Conservation (phyloP, 2,329 filamentous ascomycete species). For the Pyricularia pennisetigena region DNA sequence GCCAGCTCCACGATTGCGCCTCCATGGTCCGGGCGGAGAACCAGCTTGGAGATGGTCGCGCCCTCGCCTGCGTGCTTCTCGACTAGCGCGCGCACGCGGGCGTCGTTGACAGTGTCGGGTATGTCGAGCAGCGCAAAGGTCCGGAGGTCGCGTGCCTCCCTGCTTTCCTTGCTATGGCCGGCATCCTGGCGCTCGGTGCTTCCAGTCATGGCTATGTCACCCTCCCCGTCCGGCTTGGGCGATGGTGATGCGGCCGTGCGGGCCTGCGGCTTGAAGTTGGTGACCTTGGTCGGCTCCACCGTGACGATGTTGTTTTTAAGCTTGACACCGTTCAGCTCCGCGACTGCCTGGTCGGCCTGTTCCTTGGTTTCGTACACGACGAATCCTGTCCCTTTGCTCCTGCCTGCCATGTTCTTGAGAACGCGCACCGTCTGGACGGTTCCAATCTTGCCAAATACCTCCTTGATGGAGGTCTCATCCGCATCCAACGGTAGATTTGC, state of each 20-base stretch:
- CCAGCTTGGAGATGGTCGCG: slow-evolving; percentile 58
- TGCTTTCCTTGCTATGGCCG: not conserved
- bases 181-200: slow-evolving; percentile 9
- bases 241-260: slow-evolving; percentile 23
- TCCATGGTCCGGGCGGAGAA: slow-evolving; percentile 70
- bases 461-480: slow-evolving; percentile 58
- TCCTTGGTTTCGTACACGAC: slow-evolving; percentile 65
- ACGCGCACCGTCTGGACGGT: slow-evolving; percentile 64
- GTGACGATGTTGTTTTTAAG: slow-evolving; percentile 58
- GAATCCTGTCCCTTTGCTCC: slow-evolving; percentile 70
- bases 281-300: slow-evolving; percentile 50
- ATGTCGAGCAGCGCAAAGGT: slow-evolving; percentile 77
- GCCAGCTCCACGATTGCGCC: slow-evolving; percentile 80
- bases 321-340: slow-evolving; percentile 60
- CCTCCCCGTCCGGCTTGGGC: slow-evolving; percentile 20
- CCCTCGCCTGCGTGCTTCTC: slow-evolving; percentile 33
- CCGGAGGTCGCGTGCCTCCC: slow-evolving; percentile 12
- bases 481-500: slow-evolving; percentile 54
- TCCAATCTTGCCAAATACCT: slow-evolving; percentile 67
- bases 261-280: slow-evolving; percentile 46
- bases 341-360: slow-evolving; percentile 54
- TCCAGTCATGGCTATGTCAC: slow-evolving; percentile 28
- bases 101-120: slow-evolving; percentile 86
- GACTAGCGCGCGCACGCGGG: slow-evolving; percentile 64
- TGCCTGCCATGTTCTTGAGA: slow-evolving; percentile 55